Evolutionary conservation across 208 protist genomes (phyloP), one percentile per base, ranked within the genome.

Genomic region (Trypanosoma boissoni): DNA sequence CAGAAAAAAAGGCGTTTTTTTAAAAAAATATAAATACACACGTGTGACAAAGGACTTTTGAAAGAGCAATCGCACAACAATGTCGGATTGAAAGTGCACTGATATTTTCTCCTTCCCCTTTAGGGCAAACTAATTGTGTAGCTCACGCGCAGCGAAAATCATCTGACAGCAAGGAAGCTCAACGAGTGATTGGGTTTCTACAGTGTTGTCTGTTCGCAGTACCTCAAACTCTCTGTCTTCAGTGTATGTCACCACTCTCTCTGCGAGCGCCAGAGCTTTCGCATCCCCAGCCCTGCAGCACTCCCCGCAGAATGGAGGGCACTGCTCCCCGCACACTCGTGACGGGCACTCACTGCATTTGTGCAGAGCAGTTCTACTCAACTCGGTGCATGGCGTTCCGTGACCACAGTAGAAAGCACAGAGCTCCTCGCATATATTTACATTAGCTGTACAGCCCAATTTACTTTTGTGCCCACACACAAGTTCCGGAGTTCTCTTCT

Each of bases 271-370:
- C 6, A 31, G 20, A 8, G 9, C 31, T 31, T 31, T 6, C 26
- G 4, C 48, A 54, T 6, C 9, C 5, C 16, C n/a, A 20, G 7
- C 9, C 34, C 12, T 26, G 57, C 20, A 48, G 51, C 74, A 86
- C 10, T 20, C 27, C 43, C 31, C 36, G 48, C 68, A 83, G 14
- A 64, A 23, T 18, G 10, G 2, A 1, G 74, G 74, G 48, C 80
- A 87, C 8, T 23, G n/a, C 37, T 86, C 78, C n/a, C 78, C 78
- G 45, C 70, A 70, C 28, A 16, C 1, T n/a, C 24, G 3, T 32
- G 45, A 66, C 18, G 34, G 2, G 32, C 53, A 59, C 12, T 70
- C 58, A 37, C 37, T 2, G 39, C 64, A 70, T 6, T 2, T 18
- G 2, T 60, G 41, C 14, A 3, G 2, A 6, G 14, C 24, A 9